A percentile compares a stretch with the other conserved stretches of the same genome.
Evolutionary conservation across 176 grass and related monocot genomes (phyloP).

Genomic region (Aegilops longissima): DNA sequence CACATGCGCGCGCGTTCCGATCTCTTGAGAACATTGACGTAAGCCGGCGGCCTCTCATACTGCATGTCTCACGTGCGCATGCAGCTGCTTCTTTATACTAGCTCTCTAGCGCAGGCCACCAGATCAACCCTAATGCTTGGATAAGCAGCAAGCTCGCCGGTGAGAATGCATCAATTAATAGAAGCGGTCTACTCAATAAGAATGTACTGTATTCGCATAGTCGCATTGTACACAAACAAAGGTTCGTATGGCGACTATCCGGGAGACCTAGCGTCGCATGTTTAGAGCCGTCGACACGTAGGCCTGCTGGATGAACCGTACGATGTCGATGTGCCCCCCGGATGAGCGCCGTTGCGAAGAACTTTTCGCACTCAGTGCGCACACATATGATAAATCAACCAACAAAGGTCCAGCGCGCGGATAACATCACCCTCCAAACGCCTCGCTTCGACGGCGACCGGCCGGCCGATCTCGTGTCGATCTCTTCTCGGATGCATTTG

Average conservation of each 20-base stretch:
- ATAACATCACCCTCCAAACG: slow-evolving; percentile 6
- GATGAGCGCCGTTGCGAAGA: slow-evolving; percentile 6
- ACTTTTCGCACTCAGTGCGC: not conserved
- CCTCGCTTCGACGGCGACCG: slow-evolving; percentile 17
- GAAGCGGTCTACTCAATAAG: too few species aligned
- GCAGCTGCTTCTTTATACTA: not conserved
- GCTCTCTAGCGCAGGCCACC: not conserved
- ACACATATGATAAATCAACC: not conserved
- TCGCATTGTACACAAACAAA: too few species aligned
- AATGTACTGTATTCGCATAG: too few species aligned
- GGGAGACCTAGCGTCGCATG: too few species aligned
- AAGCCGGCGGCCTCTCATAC: not conserved
- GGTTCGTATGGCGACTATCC: too few species aligned
- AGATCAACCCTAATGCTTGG: slow-evolving; percentile 26
- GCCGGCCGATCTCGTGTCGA: not conserved
- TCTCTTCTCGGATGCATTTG: slow-evolving; percentile 25
- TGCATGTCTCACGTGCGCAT: slow-evolving; percentile 23
- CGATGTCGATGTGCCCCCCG: slow-evolving; percentile 17
- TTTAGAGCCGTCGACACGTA: not conserved
- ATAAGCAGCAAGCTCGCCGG: slow-evolving; percentile 26
- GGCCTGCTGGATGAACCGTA: not conserved
- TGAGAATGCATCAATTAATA: slow-evolving; percentile 1
- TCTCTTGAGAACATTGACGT: not conserved
- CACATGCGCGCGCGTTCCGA: slow-evolving; percentile 1
- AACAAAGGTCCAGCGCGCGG: not conserved